These are phyloP conservation scores for Fusarium fujikuroi DNA, from an alignment of 2,329 filamentous ascomycete species.

Conservation along the genomic window DNA sequence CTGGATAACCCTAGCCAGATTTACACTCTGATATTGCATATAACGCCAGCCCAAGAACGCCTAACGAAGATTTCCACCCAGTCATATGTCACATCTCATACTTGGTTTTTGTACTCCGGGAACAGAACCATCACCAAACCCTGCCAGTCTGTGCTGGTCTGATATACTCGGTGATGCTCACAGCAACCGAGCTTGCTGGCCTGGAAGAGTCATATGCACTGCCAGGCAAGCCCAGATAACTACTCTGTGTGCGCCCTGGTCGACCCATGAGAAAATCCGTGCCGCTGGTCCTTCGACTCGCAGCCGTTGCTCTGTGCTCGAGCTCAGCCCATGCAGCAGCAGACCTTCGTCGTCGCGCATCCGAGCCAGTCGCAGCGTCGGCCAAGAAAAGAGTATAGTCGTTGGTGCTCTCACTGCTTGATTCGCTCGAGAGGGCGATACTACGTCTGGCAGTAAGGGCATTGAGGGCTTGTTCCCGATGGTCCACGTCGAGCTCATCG, in stretches of 20 bases:
- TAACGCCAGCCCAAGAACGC: constrained; percentile 16
- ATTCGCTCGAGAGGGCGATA: constrained; percentile 9
- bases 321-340: constrained; percentile 34
- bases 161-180: constrained; percentile 34
- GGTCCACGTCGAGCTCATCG: constrained; percentile 25
- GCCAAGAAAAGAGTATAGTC: constrained; percentile 43
- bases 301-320: constrained; percentile 15
- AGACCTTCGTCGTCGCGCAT: constrained; percentile 18
- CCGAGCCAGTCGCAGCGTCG: constrained; percentile 20
- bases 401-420: constrained; percentile 9
- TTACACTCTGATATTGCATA: constrained; percentile 1
- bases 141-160: constrained; percentile 20
- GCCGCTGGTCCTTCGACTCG: constrained; percentile 15
- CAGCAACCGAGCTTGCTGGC: constrained; percentile 24
- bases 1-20: neutral
- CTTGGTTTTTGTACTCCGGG: neutral
- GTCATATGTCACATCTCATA: neutral
- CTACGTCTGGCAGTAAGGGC: constrained; percentile 24
- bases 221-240: constrained; percentile 21
- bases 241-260: constrained; percentile 16
- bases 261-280: constrained; percentile 14
- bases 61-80: neutral
- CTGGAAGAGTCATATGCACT: constrained; percentile 18
- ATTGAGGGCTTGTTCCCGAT: constrained; percentile 32
- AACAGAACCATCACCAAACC: constrained; percentile 11